phyloP scores from a whole-genome alignment of 139 green algal species.

The Chlorella sp. region DNA sequence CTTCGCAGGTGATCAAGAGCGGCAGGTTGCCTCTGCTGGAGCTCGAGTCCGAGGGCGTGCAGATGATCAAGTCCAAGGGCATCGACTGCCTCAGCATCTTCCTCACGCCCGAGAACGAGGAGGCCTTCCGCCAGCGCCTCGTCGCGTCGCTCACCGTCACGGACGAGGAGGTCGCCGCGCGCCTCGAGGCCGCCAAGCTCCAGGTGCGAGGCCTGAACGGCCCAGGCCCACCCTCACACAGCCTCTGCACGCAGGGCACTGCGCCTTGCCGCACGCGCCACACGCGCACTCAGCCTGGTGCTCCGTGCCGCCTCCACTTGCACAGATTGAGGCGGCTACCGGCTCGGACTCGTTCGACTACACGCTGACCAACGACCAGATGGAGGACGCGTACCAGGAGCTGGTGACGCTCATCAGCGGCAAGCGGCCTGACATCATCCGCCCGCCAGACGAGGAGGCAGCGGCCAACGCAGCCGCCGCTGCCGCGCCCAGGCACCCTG shows the following conservation, averaged over 20 bases:
- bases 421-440: conserved; percentile 50
- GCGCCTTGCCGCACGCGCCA: too few species aligned
- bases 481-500: conserved; percentile 16
- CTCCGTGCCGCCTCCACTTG: too few species aligned
- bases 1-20: conserved; percentile 25
- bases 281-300: too few species aligned
- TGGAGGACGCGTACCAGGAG: conserved; percentile 29
- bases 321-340: conserved; percentile 22
- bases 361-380: conserved; percentile 43
- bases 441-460: conserved; percentile 27
- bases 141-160: conserved; percentile 35
- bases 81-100: conserved; percentile 64
- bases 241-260: too few species aligned
- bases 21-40: conserved; percentile 56
- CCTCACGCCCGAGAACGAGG: conserved; percentile 39
- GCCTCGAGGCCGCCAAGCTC: conserved; percentile 18
- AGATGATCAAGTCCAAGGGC: conserved; percentile 31
- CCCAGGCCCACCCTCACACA: neutral
- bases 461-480: conserved; percentile 11
- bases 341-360: conserved; percentile 31
- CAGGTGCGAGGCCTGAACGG: neutral
- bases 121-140: conserved; percentile 35
- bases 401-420: conserved; percentile 41
- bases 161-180: conserved; percentile 37
- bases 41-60: conserved; percentile 40